phyloP scores from a whole-genome alignment of 306 rosid genomes.

The Senna tora region DNA sequence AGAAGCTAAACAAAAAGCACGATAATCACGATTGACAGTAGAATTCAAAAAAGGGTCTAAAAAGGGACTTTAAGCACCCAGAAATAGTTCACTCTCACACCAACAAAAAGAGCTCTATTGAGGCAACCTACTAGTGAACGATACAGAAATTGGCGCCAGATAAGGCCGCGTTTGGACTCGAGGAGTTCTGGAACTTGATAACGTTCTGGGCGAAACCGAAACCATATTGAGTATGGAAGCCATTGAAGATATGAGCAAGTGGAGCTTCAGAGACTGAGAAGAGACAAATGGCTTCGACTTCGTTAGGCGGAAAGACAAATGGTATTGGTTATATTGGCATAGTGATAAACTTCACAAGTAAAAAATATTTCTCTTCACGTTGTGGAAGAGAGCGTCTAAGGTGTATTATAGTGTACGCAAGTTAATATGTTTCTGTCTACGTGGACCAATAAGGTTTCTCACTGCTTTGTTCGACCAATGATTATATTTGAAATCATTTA shows the following conservation, averaged over 20 bases:
- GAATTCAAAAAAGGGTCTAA: background rate
- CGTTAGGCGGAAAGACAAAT: conserved; percentile 5
- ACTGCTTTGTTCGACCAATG: background rate
- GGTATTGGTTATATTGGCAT: conserved; percentile 7
- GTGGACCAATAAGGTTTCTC: background rate
- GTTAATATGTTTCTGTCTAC: background rate
- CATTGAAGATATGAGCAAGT: conserved; percentile 46
- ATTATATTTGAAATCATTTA: background rate
- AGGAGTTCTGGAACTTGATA: conserved; percentile 38
- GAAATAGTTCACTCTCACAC: background rate
- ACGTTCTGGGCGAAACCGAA: conserved; percentile 44
- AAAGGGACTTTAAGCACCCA: background rate
- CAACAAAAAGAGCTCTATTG: conserved; percentile 16
- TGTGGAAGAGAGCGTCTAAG: background rate
- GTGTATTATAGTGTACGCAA: background rate
- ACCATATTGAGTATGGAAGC: conserved; percentile 55
- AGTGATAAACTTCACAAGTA: conserved; percentile 38
- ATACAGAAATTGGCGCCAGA: conserved; percentile 44
- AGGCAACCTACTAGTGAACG: conserved; percentile 60
- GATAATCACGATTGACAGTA: background rate
- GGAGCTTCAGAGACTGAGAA: background rate
- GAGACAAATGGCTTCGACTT: background rate
- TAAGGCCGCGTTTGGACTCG: conserved; percentile 43
- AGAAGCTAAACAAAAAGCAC: background rate
- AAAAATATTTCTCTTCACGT: background rate